Conservation (phyloP, 768 basidiomycete species). For the Termitomyces sp. region DNA sequence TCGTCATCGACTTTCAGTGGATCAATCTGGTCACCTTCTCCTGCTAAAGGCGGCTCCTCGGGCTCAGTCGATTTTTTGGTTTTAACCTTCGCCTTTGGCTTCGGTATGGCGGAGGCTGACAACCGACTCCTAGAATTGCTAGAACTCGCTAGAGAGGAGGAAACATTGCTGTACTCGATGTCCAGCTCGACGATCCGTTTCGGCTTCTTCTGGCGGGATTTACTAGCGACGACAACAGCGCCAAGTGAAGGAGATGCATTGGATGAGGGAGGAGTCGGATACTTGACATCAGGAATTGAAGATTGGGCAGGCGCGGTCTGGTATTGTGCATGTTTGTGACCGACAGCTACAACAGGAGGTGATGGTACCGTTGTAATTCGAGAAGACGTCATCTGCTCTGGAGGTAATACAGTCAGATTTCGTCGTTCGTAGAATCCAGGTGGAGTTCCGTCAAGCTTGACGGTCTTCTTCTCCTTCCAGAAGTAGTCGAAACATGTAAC, state of each 20-base stretch:
- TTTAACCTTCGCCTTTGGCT: slow-evolving; percentile 19
- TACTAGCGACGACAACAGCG: slow-evolving; percentile 30
- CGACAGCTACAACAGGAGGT: slow-evolving; percentile 59
- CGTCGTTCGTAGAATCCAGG: slow-evolving; percentile 72
- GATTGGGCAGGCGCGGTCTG: slow-evolving; percentile 15
- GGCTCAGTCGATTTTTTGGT: slow-evolving; percentile 15
- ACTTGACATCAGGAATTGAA: slow-evolving; percentile 11
- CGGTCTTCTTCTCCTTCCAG: slow-evolving; percentile 73
- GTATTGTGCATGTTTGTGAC: slow-evolving; percentile 26
- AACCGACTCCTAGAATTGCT: slow-evolving; percentile 30
- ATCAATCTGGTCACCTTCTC: slow-evolving; percentile 17
- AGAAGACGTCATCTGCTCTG: slow-evolving; percentile 48
- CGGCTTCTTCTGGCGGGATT: slow-evolving; percentile 52
- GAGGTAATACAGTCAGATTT: slow-evolving; percentile 42
- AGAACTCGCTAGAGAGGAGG: slow-evolving; percentile 15
- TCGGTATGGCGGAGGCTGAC: slow-evolving; percentile 17
- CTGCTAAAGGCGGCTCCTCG: slow-evolving; percentile 1
- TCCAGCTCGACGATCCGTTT: slow-evolving; percentile 81
- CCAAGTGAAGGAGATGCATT: slow-evolving; percentile 40
- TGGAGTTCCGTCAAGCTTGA: slow-evolving; percentile 68
- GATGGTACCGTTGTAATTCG: slow-evolving; percentile 45
- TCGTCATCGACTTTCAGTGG: slow-evolving; percentile 9
- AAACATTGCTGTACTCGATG: slow-evolving; percentile 36
- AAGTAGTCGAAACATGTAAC: slow-evolving; percentile 81
- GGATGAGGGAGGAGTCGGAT: slow-evolving; percentile 36